Evolutionary conservation across 1,284 basidiomycete genomes (phyloP).

Genomic region (Malassezia nana): DNA sequence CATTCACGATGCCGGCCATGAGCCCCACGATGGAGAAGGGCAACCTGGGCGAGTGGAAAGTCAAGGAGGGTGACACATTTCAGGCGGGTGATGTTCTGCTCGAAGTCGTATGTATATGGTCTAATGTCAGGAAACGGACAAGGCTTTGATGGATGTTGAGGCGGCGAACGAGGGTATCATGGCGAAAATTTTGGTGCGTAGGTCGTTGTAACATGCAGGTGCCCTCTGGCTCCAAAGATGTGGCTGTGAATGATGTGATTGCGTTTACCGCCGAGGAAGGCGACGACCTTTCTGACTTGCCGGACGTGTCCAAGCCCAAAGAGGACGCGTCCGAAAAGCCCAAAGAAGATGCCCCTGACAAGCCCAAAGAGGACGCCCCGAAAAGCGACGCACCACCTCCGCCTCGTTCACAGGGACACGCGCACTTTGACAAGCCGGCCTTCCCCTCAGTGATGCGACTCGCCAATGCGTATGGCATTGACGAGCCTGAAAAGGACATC

Average conservation of each 20-base stretch:
- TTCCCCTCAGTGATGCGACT: slow-evolving; percentile 49
- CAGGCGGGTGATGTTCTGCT: slow-evolving; percentile 47
- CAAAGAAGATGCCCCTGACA: not conserved
- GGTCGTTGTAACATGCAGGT: not conserved
- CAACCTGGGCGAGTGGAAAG: slow-evolving; percentile 45
- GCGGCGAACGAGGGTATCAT: slow-evolving; percentile 51
- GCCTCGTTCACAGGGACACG: not conserved
- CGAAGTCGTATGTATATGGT: no score
- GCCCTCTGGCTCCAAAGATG: slow-evolving; percentile 41
- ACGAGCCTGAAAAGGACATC: slow-evolving; percentile 45
- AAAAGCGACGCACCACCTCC: not conserved
- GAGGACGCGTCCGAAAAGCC: not conserved
- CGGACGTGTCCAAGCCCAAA: slow-evolving; percentile 22
- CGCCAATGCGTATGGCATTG: slow-evolving; percentile 36
- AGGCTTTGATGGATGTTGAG: slow-evolving; percentile 50
- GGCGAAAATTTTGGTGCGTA: slow-evolving; percentile 47
- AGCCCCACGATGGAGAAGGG: slow-evolving; percentile 46
- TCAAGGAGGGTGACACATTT: slow-evolving; percentile 49
- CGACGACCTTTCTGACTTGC: slow-evolving; percentile 48
- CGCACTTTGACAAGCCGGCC: slow-evolving; percentile 13
- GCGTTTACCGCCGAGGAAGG: slow-evolving; percentile 50
- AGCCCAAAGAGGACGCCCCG: not conserved
- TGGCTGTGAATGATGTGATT: slow-evolving; percentile 48
- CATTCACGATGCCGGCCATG: slow-evolving; percentile 44
- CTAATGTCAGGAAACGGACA: slow-evolving; percentile 47